These are phyloP conservation scores for Melaleuca alternifolia DNA, from an alignment of 345 rosid species.

Conservation along the genomic window DNA sequence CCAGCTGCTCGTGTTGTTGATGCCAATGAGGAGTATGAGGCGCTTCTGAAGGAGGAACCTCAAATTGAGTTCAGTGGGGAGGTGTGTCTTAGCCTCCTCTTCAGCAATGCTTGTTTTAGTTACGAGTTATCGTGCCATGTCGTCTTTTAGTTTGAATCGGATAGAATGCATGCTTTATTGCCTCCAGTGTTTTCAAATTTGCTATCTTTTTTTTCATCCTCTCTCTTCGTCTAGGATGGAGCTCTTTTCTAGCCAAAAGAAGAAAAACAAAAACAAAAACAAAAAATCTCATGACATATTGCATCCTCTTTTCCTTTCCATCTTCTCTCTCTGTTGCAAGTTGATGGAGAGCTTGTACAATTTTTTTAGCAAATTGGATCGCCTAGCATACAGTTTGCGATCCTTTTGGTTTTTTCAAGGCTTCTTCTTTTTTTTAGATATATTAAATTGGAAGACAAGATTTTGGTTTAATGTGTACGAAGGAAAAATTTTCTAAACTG, in stretches of 20 bases:
- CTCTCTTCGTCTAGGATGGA: not conserved
- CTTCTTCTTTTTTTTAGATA: not conserved
- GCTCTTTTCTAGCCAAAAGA: not conserved
- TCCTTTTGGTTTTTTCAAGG: not conserved
- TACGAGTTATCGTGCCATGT: not conserved
- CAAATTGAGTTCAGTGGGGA: constrained; percentile 81
- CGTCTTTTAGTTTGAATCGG: not conserved
- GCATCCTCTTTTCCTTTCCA: not conserved
- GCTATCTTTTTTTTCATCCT: not conserved
- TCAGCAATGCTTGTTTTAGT: not conserved
- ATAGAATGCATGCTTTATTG: not conserved
- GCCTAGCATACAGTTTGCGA: not conserved
- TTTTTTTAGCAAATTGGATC: not conserved
- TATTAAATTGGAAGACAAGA: not conserved
- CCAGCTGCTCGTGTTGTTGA: constrained; percentile 79
- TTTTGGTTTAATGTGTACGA: not conserved
- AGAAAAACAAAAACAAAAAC: not conserved
- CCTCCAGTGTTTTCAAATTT: not conserved
- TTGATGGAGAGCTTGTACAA: not conserved
- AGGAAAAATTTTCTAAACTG: not conserved
- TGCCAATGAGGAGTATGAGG: constrained; percentile 61
- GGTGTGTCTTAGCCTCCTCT: constrained; percentile 20
- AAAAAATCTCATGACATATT: not conserved
- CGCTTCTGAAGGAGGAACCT: constrained; percentile 73
- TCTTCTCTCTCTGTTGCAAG: not conserved